Base-by-base conservation (phyloP, 305 asterid species). In the Andrographis paniculata region DNA sequence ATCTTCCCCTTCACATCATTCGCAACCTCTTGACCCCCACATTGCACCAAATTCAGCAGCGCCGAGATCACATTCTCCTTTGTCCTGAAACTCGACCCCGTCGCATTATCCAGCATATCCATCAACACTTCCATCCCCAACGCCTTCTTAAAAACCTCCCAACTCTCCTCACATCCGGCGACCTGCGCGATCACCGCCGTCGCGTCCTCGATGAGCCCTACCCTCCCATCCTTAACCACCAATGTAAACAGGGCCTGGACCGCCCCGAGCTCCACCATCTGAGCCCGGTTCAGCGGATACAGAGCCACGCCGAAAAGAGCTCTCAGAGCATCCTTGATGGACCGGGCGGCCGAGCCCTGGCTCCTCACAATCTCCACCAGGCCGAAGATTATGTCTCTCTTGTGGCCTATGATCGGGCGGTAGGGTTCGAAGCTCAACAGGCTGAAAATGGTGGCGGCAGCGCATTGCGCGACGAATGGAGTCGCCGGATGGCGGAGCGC, bases 121-220 rank as follows among this genome's bases (percentile, higher is more conserved):
- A 84, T 72, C 83, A 88, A 52, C 50, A 88, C 76, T 53, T 77
- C 82, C 5, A 77, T 50, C 39, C 95, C 95, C 41, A 79, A 63
- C 4, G 73, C 79, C 74, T 66, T 78, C 60, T 72, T 74, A 37
- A 84, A 76, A 18, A 76, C 83, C 47, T 77, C 94, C 82, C 81
- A 77, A 61, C 93, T 74, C 73, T 88, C 95, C 69, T 72, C 89
- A 43, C 94, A 84, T 4, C 94, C 97, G 0, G 95, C 94, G 6
- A 88, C 64, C 60, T 88, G 97, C 1, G 97, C 95, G 23, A 88
- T 75, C 60, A 84, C 97, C 0, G 97, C 97, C 0, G 97, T 88
- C 5, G 92, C 88, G 44, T 88, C 97, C 64, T 88, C 97, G 14
- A 82, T 66, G 1, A 84, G 65, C 38, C 93, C 97, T 0, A 72